Conservation (phyloP, 1,284 basidiomycete species). For the Ceratobasidium sp. region DNA sequence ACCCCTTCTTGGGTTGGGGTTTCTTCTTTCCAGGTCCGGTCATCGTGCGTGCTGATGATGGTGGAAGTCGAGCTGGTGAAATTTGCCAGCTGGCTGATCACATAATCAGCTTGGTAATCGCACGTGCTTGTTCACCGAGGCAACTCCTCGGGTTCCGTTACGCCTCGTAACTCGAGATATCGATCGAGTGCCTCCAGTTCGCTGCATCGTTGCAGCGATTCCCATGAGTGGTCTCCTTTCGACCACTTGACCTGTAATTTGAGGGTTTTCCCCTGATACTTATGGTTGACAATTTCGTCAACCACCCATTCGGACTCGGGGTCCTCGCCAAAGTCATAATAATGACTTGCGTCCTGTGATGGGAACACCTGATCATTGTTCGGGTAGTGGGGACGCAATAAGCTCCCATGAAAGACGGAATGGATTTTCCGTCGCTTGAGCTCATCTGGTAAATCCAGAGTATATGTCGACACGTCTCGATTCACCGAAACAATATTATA, state of each 20-base stretch:
- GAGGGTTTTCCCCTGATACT: background rate
- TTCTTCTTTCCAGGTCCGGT: background rate
- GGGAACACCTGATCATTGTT: slow-evolving; percentile 44
- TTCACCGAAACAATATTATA: background rate
- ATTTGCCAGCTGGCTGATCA: slow-evolving; percentile 7
- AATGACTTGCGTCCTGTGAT: background rate
- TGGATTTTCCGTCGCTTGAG: slow-evolving; percentile 28
- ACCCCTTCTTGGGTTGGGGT: background rate
- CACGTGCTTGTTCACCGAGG: background rate
- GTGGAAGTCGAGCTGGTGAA: slow-evolving; percentile 14
- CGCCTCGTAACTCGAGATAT: slow-evolving; percentile 9
- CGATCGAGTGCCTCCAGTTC: background rate
- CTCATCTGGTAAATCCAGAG: slow-evolving; percentile 36
- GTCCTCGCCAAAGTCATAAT: slow-evolving; percentile 15
- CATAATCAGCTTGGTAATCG: background rate
- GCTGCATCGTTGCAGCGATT: background rate
- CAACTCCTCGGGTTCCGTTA: slow-evolving; percentile 2
- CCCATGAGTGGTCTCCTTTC: slow-evolving; percentile 13
- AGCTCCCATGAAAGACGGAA: slow-evolving; percentile 42
- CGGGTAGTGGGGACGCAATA: slow-evolving; percentile 33
- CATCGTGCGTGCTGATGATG: slow-evolving; percentile 7
- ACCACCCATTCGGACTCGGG: slow-evolving; percentile 2
- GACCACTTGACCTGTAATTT: background rate
- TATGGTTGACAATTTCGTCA: background rate
- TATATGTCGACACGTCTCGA: slow-evolving; percentile 13